Base-by-base conservation (phyloP, 106 monocot genomes). In the Dendrobium officinale region DNA sequence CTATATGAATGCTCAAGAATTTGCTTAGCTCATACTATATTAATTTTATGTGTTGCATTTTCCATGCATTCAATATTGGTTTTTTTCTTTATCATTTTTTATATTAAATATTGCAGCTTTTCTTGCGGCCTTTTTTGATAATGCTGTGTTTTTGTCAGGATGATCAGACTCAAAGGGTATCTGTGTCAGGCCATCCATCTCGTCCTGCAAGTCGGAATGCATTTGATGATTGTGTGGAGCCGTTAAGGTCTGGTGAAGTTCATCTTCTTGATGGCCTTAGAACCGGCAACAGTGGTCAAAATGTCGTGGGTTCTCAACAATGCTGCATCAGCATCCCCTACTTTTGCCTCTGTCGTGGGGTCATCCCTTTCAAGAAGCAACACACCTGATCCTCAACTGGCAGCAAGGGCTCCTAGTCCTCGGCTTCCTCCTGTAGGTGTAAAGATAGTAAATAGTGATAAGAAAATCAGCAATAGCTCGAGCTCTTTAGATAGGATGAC, bases 401-500 rank as follows among this genome's bases (percentile, higher is more conserved):
- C 87, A 24, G 87, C 83, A 79, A 85, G 99, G 83, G 86, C 84
- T 75, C 88, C 93, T 77, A 95, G 91, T 84, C 93, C 99, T 47
- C 37, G 90, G n/a, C 91, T 91, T 84, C 92, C 95, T 56, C 95
- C 93, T 80, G 85, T 95, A 15, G 95, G 95, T 61, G 85, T 85
- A 67, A 95, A 80, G 85, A 79, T 89, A 29, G 66, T 73, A 55
- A 29, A 86, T 11, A 66, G n/a, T 64, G 88, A 92, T n/a, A 94
- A 84, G 77, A 88, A 85, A 64, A 82, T 11, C 45, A 90, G 55
- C 45, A 83, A 79, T 79, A 77, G 81, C 84, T 78, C 80, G 16
- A 79, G 48, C 76, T 81, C 91, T 15, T 88, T 89, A 74, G 85
- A 79, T 77, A 44, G 73, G 76, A 80, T 48, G 16, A 64, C 89